These are phyloP conservation scores for Lichtheimia hyalospora DNA, from an alignment of 371 early-diverging fungal genomes.

Conservation along the genomic window DNA sequence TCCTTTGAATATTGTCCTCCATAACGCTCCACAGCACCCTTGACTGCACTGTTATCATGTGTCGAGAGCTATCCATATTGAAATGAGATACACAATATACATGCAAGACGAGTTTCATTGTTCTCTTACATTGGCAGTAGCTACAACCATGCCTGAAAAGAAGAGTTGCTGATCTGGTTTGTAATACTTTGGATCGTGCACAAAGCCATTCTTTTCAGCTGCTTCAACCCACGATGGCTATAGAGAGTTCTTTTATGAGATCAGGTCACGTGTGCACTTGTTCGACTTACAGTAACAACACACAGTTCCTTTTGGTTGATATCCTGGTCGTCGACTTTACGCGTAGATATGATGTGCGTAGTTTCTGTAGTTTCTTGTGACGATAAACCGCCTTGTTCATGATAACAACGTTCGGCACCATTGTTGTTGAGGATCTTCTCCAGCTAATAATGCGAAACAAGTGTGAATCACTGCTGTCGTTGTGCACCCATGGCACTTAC, in stretches of 20 bases:
- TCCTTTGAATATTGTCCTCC: constrained; percentile 58
- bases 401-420: not conserved
- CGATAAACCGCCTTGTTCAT: not conserved
- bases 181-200: constrained; percentile 44
- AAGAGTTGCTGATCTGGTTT: constrained; percentile 55
- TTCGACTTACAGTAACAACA: constrained; percentile 1
- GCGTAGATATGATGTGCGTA: constrained; percentile 1
- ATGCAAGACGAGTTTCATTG: not conserved
- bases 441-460: not conserved
- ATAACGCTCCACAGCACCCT: constrained; percentile 46
- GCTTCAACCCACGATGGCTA: constrained; percentile 23
- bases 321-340: not conserved
- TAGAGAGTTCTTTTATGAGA: not conserved
- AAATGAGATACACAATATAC: no score
- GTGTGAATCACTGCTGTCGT: not conserved
- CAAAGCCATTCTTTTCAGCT: constrained; percentile 22
- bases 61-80: constrained; percentile 31
- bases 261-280: not conserved
- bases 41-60: constrained; percentile 47
- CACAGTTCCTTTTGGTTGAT: not conserved
- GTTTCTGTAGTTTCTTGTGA: not conserved
- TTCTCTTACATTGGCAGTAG: constrained; percentile 40
- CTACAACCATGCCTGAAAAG: constrained; percentile 59
- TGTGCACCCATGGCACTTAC: not conserved
- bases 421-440: not conserved